Percentiles rank a stretch among this genome's conserved stretches.
Conservation (phyloP, 2,329 filamentous ascomycete genomes). For the Nemania sp. region DNA sequence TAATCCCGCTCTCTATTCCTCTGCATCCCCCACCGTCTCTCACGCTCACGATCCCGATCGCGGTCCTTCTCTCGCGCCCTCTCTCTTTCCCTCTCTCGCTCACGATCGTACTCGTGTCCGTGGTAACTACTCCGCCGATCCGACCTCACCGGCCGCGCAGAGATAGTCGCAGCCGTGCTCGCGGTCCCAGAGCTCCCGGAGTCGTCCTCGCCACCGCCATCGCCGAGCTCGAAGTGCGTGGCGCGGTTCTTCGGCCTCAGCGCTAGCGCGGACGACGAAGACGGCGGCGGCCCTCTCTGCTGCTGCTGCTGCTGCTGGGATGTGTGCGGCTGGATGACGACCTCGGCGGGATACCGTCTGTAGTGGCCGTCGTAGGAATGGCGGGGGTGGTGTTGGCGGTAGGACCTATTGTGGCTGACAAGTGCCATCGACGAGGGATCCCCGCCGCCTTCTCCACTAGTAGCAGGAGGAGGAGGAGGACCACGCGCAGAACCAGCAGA, state of each 20-base stretch:
- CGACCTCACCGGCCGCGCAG: slow-evolving; percentile 13
- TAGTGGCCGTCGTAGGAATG: slow-evolving; percentile 11
- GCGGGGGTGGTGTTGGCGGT: slow-evolving; percentile 11
- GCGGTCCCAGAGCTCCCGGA: slow-evolving; percentile 28
- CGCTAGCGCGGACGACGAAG: slow-evolving; percentile 14
- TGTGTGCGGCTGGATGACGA: slow-evolving; percentile 22
- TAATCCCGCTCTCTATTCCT: slow-evolving; percentile 12
- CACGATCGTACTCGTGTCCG: slow-evolving; percentile 21
- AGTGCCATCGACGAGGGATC: slow-evolving; percentile 16
- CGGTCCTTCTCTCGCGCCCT: slow-evolving; percentile 9
- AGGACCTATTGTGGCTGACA: slow-evolving; percentile 11
- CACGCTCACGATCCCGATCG: slow-evolving; percentile 13
- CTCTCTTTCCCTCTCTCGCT: slow-evolving; percentile 7
- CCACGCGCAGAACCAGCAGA: neutral
- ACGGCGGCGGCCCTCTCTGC: neutral
- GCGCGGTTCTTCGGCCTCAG: slow-evolving; percentile 5
- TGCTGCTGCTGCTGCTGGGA: neutral
- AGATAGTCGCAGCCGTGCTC: slow-evolving; percentile 21
- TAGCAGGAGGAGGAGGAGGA: too few relatives aligned
- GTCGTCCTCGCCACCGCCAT: slow-evolving; percentile 13
- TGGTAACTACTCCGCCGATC: slow-evolving; percentile 33
- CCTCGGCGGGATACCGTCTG: slow-evolving; percentile 26
- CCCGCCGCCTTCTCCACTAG: neutral
- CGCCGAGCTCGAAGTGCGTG: slow-evolving; percentile 34
- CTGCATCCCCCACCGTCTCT: slow-evolving; percentile 9